Evolutionary conservation across 371 early-diverging fungal genomes (phyloP).

Genomic region (Saksenaea vasiformis): DNA sequence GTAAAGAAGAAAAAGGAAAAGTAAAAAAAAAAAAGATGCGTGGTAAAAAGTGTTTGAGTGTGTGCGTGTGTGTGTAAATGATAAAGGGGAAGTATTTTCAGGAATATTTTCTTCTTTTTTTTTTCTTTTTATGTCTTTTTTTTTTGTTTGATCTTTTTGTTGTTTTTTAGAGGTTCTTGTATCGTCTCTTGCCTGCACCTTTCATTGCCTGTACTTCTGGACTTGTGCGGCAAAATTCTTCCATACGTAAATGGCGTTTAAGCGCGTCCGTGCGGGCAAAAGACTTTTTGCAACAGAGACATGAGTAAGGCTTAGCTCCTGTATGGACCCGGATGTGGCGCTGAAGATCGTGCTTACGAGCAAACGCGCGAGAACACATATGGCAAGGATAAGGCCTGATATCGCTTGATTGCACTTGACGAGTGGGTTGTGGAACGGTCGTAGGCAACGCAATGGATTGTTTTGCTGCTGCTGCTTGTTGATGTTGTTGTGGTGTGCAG

Average conservation of each 20-base stretch:
- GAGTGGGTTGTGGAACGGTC: neutral
- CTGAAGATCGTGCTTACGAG: constrained; percentile 69
- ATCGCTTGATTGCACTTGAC: neutral
- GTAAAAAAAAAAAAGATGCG: constrained; percentile 1
- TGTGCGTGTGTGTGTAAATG: too few species aligned
- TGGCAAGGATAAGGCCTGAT: constrained; percentile 17
- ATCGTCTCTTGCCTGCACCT: constrained; percentile 33
- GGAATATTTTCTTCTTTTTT: too few species aligned
- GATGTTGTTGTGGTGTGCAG: neutral
- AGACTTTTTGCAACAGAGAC: constrained; percentile 60
- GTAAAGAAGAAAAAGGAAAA: neutral
- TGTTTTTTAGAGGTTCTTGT: constrained; percentile 23
- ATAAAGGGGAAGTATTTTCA: constrained; percentile 1
- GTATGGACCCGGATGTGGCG: constrained; percentile 72
- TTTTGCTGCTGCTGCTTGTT: neutral
- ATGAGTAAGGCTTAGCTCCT: constrained; percentile 64
- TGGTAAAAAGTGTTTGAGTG: neutral
- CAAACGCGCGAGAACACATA: constrained; percentile 37
- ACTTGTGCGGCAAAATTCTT: constrained; percentile 52
- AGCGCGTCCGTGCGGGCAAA: constrained; percentile 75
- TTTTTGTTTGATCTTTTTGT: neutral
- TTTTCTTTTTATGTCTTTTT: too few species aligned
- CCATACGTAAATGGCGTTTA: constrained; percentile 63
- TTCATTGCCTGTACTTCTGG: constrained; percentile 50
- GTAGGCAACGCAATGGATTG: neutral